Percentiles rank a stretch among this genome's conserved stretches.
These are phyloP conservation scores for Cutaneotrichosporon curvatum DNA, from an alignment of 1,284 basidiomycete genomes.

Conservation along the genomic window DNA sequence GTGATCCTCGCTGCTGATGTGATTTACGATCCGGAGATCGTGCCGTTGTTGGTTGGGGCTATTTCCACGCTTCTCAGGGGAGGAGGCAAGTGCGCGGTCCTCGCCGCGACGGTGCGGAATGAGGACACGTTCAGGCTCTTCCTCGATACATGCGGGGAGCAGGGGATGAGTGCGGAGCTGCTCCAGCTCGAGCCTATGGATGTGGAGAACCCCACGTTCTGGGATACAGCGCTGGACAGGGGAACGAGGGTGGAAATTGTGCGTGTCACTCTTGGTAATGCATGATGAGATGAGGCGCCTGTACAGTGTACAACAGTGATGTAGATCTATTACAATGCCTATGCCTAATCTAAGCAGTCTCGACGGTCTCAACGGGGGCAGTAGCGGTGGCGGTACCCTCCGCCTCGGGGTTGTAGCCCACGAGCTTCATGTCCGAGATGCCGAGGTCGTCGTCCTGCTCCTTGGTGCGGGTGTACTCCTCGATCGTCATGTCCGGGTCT, in stretches of 20 bases:
- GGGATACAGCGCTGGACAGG: conserved; percentile 38
- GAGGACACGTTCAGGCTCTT: conserved; percentile 39
- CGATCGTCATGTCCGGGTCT: conserved; percentile 82
- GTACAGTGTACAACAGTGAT: no score
- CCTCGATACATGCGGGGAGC: conserved; percentile 20
- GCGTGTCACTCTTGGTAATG: conserved; percentile 19
- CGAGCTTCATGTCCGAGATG: conserved; percentile 91
- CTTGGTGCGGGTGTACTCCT: conserved; percentile 73
- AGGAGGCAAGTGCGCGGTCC: conserved; percentile 23
- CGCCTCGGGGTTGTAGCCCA: conserved; percentile 59
- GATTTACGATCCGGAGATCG: conserved; percentile 47
- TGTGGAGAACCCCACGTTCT: conserved; percentile 27
- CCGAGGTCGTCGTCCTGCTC: conserved; percentile 95
- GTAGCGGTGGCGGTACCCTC: no score
- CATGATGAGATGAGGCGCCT: no score
- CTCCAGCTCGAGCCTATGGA: conserved; percentile 26
- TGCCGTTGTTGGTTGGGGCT: conserved; percentile 37
- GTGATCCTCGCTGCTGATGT: conserved; percentile 45
- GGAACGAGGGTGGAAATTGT: conserved; percentile 32
- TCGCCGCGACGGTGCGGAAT: conserved; percentile 46
- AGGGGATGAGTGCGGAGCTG: neutral
- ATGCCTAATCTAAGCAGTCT: no score
- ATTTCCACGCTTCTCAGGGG: conserved; percentile 21
- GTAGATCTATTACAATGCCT: no score
- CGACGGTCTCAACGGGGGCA: no score